These are phyloP conservation scores for Leishmania turanica DNA, from an alignment of 208 protist genomes.

Conservation along the genomic window DNA sequence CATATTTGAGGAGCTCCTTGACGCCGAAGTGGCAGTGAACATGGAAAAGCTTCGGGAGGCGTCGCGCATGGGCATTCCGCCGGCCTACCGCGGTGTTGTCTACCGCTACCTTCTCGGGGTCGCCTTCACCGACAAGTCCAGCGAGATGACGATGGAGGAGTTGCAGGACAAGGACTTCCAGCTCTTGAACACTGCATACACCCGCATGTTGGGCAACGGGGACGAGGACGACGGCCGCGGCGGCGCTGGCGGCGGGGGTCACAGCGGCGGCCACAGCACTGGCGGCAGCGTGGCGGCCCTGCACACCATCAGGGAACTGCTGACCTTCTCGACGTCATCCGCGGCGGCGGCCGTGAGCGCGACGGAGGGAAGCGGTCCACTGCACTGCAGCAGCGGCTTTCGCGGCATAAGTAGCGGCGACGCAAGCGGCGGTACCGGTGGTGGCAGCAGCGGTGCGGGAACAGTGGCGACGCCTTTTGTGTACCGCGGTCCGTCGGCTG, in stretches of 20 bases:
- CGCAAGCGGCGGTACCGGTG: neutral
- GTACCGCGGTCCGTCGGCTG: slow-evolving; percentile 23
- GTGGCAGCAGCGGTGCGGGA: slow-evolving; percentile 2
- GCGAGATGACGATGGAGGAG: slow-evolving; percentile 85
- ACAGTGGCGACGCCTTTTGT: slow-evolving; percentile 18
- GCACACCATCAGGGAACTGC: slow-evolving; percentile 22
- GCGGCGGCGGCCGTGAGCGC: slow-evolving; percentile 10
- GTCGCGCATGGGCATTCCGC: slow-evolving; percentile 70
- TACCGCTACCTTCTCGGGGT: slow-evolving; percentile 88
- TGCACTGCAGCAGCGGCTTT: slow-evolving; percentile 12
- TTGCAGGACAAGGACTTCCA: slow-evolving; percentile 85
- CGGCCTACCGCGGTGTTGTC: slow-evolving; percentile 65
- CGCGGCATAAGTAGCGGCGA: slow-evolving; percentile 10
- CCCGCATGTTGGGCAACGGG: slow-evolving; percentile 31
- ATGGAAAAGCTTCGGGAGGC: slow-evolving; percentile 76
- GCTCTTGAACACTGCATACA: slow-evolving; percentile 45
- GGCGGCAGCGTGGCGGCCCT: slow-evolving; percentile 9
- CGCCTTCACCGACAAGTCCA: slow-evolving; percentile 74
- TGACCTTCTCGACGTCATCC: slow-evolving; percentile 22
- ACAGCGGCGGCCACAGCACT: slow-evolving; percentile 6
- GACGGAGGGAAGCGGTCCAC: slow-evolving; percentile 8
- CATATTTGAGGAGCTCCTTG: slow-evolving; percentile 84
- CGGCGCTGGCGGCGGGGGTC: slow-evolving; percentile 9
- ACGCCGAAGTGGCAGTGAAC: slow-evolving; percentile 77
- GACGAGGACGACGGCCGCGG: slow-evolving; percentile 29